phyloP scores from a whole-genome alignment of 2,329 filamentous ascomycete species.

The Xylariaceae sp. region DNA sequence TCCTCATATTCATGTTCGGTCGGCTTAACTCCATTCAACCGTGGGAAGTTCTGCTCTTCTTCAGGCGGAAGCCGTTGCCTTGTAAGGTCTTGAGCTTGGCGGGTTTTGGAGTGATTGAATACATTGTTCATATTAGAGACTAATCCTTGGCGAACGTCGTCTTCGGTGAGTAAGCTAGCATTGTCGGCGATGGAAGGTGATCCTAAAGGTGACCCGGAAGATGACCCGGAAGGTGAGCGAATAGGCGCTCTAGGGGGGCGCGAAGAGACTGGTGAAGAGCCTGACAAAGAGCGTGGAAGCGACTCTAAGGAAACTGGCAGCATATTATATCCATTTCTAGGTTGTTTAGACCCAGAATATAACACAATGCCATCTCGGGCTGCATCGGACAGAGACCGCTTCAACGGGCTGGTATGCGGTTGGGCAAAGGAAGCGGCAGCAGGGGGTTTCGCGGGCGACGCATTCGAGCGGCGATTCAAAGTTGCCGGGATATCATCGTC shows the following conservation, averaged over 20 bases:
- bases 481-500: conserved; percentile 27
- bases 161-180: conserved; percentile 11
- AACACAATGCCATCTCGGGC: conserved; percentile 11
- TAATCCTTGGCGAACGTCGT: conserved; percentile 20
- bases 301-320: not conserved
- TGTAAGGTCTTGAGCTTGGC: not conserved
- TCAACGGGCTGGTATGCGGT: conserved; percentile 1
- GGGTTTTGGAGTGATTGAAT: conserved; percentile 11
- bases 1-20: not conserved
- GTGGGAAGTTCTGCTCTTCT: not conserved
- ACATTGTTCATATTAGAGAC: conserved; percentile 24
- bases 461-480: not conserved
- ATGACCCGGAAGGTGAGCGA: not conserved
- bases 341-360: conserved; percentile 21
- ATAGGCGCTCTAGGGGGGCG: not conserved
- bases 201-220: not conserved
- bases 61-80: not conserved
- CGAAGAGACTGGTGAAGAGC: conserved; percentile 3
- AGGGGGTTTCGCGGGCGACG: conserved; percentile 19
- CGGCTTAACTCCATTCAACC: not conserved
- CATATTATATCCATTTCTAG: conserved; percentile 17
- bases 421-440: not conserved
- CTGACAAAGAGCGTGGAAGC: conserved; percentile 4
- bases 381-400: conserved; percentile 12
- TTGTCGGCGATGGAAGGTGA: conserved; percentile 3